Evolutionary conservation across 768 basidiomycete genomes (phyloP), one percentile per base, ranked within the genome.

Genomic region (Scleroderma citrinum): DNA sequence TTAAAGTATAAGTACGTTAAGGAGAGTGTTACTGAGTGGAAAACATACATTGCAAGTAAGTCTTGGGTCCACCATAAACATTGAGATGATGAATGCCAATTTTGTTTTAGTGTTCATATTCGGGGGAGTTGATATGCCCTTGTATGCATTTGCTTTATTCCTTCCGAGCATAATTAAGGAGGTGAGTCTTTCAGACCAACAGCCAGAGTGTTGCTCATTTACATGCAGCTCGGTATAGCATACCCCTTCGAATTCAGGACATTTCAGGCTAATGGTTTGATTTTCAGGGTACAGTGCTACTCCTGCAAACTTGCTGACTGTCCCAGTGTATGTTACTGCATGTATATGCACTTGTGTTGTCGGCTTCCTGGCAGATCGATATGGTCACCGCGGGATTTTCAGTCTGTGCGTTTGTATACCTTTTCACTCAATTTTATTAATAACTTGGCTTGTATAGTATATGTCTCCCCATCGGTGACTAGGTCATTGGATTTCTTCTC

Each of bases 101-200:
- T 5, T 16, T 23, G 17, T 32, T 26, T 17, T 38, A 83, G 83
- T 83, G 73, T 36, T 81, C 5, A 58, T 80, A 14, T 84, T 82
- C 54, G 66, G 63, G 52, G 82, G 81, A 12, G 66, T 65, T 40
- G 82, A 82, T 59, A 82, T 75, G 66, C 85, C 87, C 0, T 64
- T 90, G 38, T 90, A 89, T 54, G 84, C 87, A 0, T 88, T 89
- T 65, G 74, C 85, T 19, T 66, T 89, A 39, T 91, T 91, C 72
- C 68, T 87, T 47, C 87, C 87, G 0, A 85, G 80, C 37, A 88
- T 90, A 59, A 89, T 88, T 63, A 82, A 76, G 51, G 69, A 83
- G 67, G 81, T 83, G 53, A 36, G 76, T 65, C 16, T 24, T 14
- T 30, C 34, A 11, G 26, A 5, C 24, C 34, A 10, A 34, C 8